phyloP scores from a whole-genome alignment of 163 green algal species.

The Chlorella variabilis region DNA sequence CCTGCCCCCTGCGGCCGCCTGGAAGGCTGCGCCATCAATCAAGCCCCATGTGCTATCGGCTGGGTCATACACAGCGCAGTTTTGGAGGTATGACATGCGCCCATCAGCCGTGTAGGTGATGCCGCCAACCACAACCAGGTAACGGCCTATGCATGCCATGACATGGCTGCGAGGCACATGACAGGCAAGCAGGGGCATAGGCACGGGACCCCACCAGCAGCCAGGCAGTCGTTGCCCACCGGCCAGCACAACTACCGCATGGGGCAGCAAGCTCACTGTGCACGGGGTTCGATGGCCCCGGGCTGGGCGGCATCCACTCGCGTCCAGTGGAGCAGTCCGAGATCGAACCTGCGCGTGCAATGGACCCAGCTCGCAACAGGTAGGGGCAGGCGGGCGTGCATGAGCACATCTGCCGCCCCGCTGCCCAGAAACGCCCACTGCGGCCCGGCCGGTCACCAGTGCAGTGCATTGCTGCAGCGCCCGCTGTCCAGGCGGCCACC shows the following conservation, averaged over 20 bases:
- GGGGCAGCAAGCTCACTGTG: not conserved
- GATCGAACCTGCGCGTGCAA: slow-evolving; percentile 13
- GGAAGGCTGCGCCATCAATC: not conserved
- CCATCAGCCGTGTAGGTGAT: not conserved
- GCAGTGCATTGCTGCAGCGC: slow-evolving; percentile 11
- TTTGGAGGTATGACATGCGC: not conserved
- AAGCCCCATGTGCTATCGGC: not conserved
- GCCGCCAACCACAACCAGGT: slow-evolving; percentile 19
- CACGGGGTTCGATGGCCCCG: not conserved
- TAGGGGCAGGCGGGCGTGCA: not conserved
- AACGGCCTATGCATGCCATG: slow-evolving; percentile 25
- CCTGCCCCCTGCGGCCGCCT: not conserved
- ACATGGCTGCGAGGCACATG: not conserved
- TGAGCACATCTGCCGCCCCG: not conserved
- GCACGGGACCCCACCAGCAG: not conserved
- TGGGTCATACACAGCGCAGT: not conserved
- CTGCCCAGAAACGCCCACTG: too few relatives aligned
- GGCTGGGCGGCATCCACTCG: not conserved
- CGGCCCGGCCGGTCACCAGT: not conserved
- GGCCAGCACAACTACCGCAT: too few relatives aligned
- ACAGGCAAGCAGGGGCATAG: not conserved
- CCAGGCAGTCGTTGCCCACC: too few relatives aligned
- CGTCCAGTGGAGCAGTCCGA: slow-evolving; percentile 3
- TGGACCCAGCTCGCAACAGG: not conserved
- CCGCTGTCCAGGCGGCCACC: slow-evolving; percentile 1